phyloP scores from a whole-genome alignment of 2,329 filamentous ascomycete species.

The Fusarium vanettenii region DNA sequence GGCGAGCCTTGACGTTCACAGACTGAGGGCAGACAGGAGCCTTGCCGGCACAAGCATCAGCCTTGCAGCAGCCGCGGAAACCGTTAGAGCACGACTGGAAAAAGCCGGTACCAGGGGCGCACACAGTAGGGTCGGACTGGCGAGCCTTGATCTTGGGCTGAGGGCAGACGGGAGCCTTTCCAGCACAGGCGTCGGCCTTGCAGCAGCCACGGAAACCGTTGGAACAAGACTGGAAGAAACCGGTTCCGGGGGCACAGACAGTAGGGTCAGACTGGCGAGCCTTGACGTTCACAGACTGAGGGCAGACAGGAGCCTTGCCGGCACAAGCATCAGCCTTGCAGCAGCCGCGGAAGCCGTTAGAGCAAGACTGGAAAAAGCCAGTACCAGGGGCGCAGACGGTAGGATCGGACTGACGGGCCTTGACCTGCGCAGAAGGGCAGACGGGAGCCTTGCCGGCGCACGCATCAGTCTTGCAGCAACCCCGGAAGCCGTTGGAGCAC shows the following conservation, averaged over 20 bases:
- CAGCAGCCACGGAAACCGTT: neutral
- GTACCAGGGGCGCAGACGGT: neutral
- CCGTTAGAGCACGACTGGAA: slow-evolving; percentile 16
- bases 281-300: neutral
- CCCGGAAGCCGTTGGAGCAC: slow-evolving; percentile 21
- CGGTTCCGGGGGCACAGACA: neutral
- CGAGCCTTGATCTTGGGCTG: neutral
- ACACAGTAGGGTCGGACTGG: neutral
- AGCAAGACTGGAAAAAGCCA: neutral
- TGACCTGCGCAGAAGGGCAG: neutral
- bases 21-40: neutral
- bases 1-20: neutral
- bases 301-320: slow-evolving; percentile 13
- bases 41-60: slow-evolving; percentile 14
- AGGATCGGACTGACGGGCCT: neutral
- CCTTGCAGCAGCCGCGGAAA: slow-evolving; percentile 29
- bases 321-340: neutral
- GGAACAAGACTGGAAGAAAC: neutral
- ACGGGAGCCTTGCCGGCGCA: slow-evolving; percentile 1
- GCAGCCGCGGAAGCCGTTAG: neutral
- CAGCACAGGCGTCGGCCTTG: neutral
- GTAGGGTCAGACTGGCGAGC: neutral
- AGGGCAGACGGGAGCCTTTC: neutral
- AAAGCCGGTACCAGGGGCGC: slow-evolving; percentile 8
- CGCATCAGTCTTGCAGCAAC: slow-evolving; percentile 28